Percentiles rank a stretch among this genome's conserved stretches.
These are phyloP conservation scores for Naematelia aurantialba DNA, from an alignment of 768 basidiomycete species.

Conservation along the genomic window DNA sequence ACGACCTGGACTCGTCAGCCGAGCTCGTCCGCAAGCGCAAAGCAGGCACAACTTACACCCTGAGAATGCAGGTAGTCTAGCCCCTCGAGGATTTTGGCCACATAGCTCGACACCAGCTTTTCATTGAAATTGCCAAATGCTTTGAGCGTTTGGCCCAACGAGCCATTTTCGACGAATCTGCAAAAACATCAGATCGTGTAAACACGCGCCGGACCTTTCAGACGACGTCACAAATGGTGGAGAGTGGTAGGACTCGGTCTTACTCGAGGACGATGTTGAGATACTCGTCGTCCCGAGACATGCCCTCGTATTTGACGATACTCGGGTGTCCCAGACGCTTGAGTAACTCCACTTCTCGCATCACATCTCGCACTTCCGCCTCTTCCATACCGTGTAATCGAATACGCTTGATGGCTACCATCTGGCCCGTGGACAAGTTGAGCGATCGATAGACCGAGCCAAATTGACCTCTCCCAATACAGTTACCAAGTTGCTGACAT, in stretches of 20 bases:
- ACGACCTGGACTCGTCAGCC: conserved; percentile 63
- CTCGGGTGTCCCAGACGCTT: conserved; percentile 88
- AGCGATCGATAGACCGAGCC: conserved; percentile 92
- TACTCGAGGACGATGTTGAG: conserved; percentile 93
- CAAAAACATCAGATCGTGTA: conserved; percentile 10
- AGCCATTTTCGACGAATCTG: conserved; percentile 95
- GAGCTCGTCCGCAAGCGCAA: background rate
- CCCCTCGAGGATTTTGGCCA: conserved; percentile 94
- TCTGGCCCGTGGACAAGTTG: conserved; percentile 88
- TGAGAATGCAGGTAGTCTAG: conserved; percentile 84
- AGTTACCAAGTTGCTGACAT: conserved; percentile 88
- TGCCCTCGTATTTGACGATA: conserved; percentile 96
- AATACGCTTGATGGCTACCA: conserved; percentile 99
- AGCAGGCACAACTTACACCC: conserved; percentile 48
- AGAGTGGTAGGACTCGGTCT: conserved; percentile 51
- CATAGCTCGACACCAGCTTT: conserved; percentile 82
- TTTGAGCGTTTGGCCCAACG: conserved; percentile 84
- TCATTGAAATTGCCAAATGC: conserved; percentile 93
- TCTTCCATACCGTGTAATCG: conserved; percentile 83
- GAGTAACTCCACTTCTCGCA: conserved; percentile 90
- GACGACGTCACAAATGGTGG: too few species aligned
- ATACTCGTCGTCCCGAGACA: conserved; percentile 81
- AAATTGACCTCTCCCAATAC: conserved; percentile 94
- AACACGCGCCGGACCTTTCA: background rate
- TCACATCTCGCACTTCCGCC: conserved; percentile 81